Evolutionary conservation across 805 yeast genomes (phyloP).

Genomic region (Yamadazyma scolyti): DNA sequence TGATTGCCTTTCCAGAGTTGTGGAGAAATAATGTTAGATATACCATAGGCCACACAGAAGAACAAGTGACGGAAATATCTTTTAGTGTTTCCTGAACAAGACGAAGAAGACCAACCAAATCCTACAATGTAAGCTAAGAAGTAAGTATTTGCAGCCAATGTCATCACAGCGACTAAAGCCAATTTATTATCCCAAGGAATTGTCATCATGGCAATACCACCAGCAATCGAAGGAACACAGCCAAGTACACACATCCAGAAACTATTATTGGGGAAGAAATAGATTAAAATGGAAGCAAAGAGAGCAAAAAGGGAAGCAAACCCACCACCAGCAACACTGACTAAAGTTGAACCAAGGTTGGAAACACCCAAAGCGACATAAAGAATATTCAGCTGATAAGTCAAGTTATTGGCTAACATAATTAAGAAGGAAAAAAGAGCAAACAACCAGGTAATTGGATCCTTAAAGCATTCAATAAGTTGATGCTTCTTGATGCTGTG

Average conservation of each 20-base stretch:
- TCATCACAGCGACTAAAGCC: slow-evolving; percentile 5
- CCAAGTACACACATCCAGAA: slow-evolving; percentile 2
- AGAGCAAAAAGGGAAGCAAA: slow-evolving; percentile 11
- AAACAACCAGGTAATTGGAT: slow-evolving; percentile 23
- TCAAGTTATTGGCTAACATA: slow-evolving; percentile 7
- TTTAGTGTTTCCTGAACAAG: slow-evolving; percentile 47
- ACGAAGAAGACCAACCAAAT: slow-evolving; percentile 16
- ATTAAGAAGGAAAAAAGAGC: slow-evolving; percentile 7
- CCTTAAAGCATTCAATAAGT: slow-evolving; percentile 43
- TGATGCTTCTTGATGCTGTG: slow-evolving; percentile 43
- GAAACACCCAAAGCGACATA: slow-evolving; percentile 3
- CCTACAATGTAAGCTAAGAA: slow-evolving; percentile 12
- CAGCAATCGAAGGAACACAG: slow-evolving; percentile 4
- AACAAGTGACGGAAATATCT: slow-evolving; percentile 41
- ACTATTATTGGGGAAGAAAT: slow-evolving; percentile 2
- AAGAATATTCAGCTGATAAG: slow-evolving; percentile 5
- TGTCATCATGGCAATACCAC: slow-evolving; percentile 3
- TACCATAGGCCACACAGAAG: slow-evolving; percentile 38
- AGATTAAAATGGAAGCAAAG: slow-evolving; percentile 2
- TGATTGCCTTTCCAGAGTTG: slow-evolving; percentile 41
- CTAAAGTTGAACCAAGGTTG: slow-evolving; percentile 2
- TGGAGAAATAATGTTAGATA: slow-evolving; percentile 51
- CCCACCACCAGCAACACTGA: slow-evolving; percentile 4
- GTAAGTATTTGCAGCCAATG: slow-evolving; percentile 4
- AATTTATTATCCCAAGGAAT: slow-evolving; percentile 5